Evolutionary conservation across 495 filamentous ascomycete genomes (phyloP), one percentile per base, ranked within the genome.

Genomic region (Aspergillus wentii): DNA sequence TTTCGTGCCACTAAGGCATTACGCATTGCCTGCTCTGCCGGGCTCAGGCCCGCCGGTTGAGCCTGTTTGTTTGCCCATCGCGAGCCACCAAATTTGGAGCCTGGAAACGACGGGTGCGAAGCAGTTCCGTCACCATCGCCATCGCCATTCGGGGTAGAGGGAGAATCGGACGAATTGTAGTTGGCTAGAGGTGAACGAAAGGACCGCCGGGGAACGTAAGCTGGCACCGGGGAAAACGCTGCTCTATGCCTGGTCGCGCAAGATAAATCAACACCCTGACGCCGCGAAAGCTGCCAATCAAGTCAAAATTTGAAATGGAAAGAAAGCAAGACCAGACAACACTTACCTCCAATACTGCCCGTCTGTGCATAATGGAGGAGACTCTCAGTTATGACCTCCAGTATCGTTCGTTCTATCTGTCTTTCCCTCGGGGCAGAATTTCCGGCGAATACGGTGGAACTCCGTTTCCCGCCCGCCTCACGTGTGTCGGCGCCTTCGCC

Each of bases 291-390:
- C 55, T 59, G 49, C 18, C 11, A 25, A 10, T 28, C 17, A n/a
- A 30, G 33, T 29, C 15, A 33, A 26, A 8, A 11, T 10, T 14
- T 19, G 4, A 21, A 19, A 13, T 20, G n/a, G 18, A 26, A 34
- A 21, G 7, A 8, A 13, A 28, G 2, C 3, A 17, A 6, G n/a
- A 33, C 1, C 14, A 33, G 11, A 4, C 5, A 23, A 16, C 19
- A 41, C 50, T 54, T 35, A 69, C 66, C 58, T 59, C 57, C 38
- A 48, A 52, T 13, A 59, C 50, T 38, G 58, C 54, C 38, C 58
- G 57, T 45, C 58, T 51, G 42, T 63, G 57, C 66, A 69, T 68
- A 34, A 40, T 51, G 33, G 29, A 40, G 36, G 14, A 14, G 11
- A 17, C 17, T 16, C n/a, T n/a, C 33, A 28, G n/a, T n/a, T n/a